Base-by-base conservation (phyloP, 441 rosid genomes). In the Aquilaria agallochum region DNA sequence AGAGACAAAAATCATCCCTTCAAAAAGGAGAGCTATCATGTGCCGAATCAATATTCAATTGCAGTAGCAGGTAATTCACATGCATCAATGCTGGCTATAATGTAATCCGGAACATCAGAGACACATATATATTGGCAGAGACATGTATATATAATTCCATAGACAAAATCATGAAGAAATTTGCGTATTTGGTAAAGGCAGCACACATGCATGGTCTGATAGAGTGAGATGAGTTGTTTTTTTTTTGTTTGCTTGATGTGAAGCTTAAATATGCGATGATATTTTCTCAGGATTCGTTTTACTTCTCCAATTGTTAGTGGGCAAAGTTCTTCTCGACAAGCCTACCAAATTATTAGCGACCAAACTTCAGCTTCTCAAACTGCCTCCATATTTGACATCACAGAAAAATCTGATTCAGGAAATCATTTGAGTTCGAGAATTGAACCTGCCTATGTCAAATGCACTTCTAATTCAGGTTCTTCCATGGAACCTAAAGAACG, bases 11-110 rank as follows among this genome's bases (percentile, higher is more conserved):
- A 51, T 63, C 90, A 1, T 76, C 84, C 2, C 68, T 47, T 48
- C 83, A 85, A 72, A 89, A 84, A 65, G 83, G 83, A 31, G 89
- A 86, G 66, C 65, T 83, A 68, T 66, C 87, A 59, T 71, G 67
- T 67, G 60, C 69, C 58, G 27, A 20, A 20, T 20, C 27, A 20
- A 50, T 84, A 58, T 77, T 77, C 64, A 87, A 78, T 73, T 89
- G 62, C 44, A 78, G 75, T 75, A 70, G 78, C 77, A 82, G 99
- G 99, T 91, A 45, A 11, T 53, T 27, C 49, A 33, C 50, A 31
- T 50, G 31, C 54, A 64, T 60, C 27, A 20, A 20, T 20, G 27
- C 27, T 20, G 27, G 27, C 27, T 20, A 20, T 20, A 20, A 20
- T 20, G 27, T 20, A 20, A 20, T 20, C 27, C 27, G 27, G 27